Percentiles rank a stretch among this genome's conserved stretches.
Evolutionary conservation across 176 grass and related monocot species (phyloP).

Genomic region (Guadua angustifolia): DNA sequence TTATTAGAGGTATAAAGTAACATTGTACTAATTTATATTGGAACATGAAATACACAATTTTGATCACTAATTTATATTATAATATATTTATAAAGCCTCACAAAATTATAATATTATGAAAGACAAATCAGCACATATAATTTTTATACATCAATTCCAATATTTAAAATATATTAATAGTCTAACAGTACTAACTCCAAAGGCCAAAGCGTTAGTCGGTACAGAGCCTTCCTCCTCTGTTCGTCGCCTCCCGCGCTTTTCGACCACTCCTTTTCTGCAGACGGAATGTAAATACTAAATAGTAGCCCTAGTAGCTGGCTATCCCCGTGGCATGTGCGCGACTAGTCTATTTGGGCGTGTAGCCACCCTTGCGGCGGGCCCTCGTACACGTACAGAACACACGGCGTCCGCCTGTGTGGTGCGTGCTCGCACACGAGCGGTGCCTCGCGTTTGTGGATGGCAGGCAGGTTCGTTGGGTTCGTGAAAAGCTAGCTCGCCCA

Average conservation of each 20-base stretch:
- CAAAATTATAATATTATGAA: too few relatives aligned
- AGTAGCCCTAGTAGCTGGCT: neutral
- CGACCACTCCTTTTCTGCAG: neutral
- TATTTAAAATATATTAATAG: too few relatives aligned
- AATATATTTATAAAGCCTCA: too few relatives aligned
- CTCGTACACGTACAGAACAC: neutral
- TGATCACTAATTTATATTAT: too few relatives aligned
- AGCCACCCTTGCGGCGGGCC: neutral
- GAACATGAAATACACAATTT: too few relatives aligned
- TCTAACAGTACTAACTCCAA: too few relatives aligned
- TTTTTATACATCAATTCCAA: too few relatives aligned
- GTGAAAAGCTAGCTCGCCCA: neutral
- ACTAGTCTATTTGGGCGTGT: neutral
- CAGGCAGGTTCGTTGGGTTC: neutral
- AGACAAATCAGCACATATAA: too few relatives aligned
- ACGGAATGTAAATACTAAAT: neutral
- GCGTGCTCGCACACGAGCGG: neutral
- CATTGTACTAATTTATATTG: too few relatives aligned
- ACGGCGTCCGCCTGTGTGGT: neutral
- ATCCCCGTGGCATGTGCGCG: neutral
- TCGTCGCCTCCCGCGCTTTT: too few relatives aligned
- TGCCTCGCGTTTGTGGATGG: neutral
- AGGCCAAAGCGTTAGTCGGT: neutral
- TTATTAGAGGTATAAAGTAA: too few relatives aligned
- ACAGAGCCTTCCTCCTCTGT: neutral